Evolutionary conservation across 306 rosid genomes (phyloP).

Genomic region (Cucumis hystrix): DNA sequence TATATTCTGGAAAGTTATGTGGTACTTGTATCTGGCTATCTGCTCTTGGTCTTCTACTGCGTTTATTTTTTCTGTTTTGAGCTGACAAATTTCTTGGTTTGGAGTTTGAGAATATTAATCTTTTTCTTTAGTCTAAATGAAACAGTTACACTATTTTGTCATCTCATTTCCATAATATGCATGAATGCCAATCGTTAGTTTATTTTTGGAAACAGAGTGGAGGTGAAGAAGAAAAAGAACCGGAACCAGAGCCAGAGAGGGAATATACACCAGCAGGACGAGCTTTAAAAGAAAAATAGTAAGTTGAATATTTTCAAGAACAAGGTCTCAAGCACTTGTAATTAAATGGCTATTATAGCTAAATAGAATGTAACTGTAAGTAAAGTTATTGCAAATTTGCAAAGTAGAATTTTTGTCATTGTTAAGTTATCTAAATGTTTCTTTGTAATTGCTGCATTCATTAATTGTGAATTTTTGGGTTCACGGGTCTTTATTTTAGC

Average conservation of each 20-base stretch:
- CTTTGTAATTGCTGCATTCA: not conserved
- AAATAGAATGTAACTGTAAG: not conserved
- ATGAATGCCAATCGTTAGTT: not conserved
- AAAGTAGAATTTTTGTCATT: not conserved
- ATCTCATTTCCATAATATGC: not conserved
- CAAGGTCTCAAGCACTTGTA: not conserved
- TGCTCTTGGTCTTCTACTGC: not conserved
- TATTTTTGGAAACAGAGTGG: slow-evolving; percentile 51
- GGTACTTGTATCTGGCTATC: not conserved
- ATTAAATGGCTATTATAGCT: not conserved
- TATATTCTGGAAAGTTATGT: not conserved
- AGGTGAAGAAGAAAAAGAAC: slow-evolving; percentile 63
- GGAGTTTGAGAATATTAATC: not conserved
- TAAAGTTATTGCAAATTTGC: not conserved
- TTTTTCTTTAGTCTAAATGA: not conserved
- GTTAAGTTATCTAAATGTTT: not conserved
- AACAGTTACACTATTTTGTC: not conserved
- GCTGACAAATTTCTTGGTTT: not conserved
- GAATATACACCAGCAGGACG: slow-evolving; percentile 98
- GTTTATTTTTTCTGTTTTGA: not conserved
- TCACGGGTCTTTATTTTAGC: not conserved
- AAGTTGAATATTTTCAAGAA: slow-evolving; percentile 23
- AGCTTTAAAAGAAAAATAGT: slow-evolving; percentile 76
- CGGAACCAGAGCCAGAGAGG: slow-evolving; percentile 83
- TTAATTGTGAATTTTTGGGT: not conserved